Evolutionary conservation across 129 eudicot species (phyloP), one percentile per base, ranked within the genome.

Genomic region (Tagetes patula): DNA sequence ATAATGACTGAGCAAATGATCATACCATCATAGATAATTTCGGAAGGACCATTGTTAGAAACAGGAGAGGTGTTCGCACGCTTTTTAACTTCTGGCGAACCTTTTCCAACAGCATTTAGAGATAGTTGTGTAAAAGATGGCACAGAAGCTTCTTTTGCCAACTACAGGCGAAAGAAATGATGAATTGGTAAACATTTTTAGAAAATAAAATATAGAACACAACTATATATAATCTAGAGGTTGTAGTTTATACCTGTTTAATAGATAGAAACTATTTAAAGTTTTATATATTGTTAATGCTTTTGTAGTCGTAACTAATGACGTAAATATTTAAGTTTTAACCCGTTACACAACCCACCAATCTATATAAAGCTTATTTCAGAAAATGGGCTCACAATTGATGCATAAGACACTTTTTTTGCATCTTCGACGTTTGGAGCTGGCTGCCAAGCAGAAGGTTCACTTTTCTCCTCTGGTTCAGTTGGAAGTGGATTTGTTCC

Each of bases 361-460:
- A 31, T 59, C 41, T 33, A 59, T 8, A 34, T 59, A 59, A 59
- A 54, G 4, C 33, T 3, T 33, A 32, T 59, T 33, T 59, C 60
- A 33, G 33, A 65, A 38, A 49, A 56, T 39, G 43, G 39, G 56
- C 85, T 77, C 79, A 82, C 86, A 70, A 77, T 68, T 52, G 86
- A 82, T 68, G 86, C 82, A 31, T 82, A 77, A 37, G 86, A 82
- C 50, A 37, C 54, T 69, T 47, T 82, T 34, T 60, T 64, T 13
- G 80, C 38, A 41, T 68, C 77, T 61, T 67, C 72, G 31, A 68
- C 10, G 53, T 13, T 82, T 48, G 54, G 13, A 70, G 56, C 73
- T 40, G 67, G 48, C 67, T 62, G 34, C 67, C 69, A 36, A 32
- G 42, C 64, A 11, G 60, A 41, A 32, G 71, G 55, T 56, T 66